Conservation (phyloP, 169 alveolate species). For the Theileria annulata region DNA sequence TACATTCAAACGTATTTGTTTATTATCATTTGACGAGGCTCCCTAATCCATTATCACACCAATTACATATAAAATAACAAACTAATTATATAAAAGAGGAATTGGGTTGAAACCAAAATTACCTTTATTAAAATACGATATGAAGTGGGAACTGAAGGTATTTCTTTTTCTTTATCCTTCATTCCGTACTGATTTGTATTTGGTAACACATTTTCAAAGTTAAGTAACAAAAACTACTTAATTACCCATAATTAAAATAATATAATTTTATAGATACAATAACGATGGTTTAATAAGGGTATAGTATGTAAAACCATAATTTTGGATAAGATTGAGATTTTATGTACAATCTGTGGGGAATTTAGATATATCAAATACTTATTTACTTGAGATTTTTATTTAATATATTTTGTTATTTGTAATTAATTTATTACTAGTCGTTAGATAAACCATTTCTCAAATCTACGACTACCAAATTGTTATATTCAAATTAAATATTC, state of each 20-base stretch:
- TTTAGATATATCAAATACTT: background rate
- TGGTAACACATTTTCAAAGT: constrained; percentile 2
- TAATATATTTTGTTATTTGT: too few relatives aligned
- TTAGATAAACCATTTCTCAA: too few relatives aligned
- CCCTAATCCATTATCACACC: constrained; percentile 2
- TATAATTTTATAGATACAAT: too few relatives aligned
- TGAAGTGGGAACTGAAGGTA: constrained; percentile 64
- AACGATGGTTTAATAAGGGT: too few relatives aligned
- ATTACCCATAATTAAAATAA: too few relatives aligned
- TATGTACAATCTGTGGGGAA: constrained; percentile 12
- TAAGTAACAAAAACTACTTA: too few relatives aligned
- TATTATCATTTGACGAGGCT: constrained; percentile 1
- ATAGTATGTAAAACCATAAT: too few relatives aligned
- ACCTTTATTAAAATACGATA: constrained; percentile 41
- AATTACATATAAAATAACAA: background rate
- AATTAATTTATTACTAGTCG: too few relatives aligned
- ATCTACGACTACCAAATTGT: too few relatives aligned
- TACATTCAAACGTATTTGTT: constrained; percentile 3
- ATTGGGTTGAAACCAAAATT: background rate
- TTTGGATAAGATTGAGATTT: background rate
- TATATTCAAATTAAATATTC: too few relatives aligned
- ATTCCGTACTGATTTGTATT: constrained; percentile 43
- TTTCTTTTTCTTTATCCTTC: constrained; percentile 27
- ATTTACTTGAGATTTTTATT: background rate
- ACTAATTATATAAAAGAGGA: background rate